Evolutionary conservation across 495 filamentous ascomycete genomes (phyloP).

Genomic region (Aspergillus hancockii): DNA sequence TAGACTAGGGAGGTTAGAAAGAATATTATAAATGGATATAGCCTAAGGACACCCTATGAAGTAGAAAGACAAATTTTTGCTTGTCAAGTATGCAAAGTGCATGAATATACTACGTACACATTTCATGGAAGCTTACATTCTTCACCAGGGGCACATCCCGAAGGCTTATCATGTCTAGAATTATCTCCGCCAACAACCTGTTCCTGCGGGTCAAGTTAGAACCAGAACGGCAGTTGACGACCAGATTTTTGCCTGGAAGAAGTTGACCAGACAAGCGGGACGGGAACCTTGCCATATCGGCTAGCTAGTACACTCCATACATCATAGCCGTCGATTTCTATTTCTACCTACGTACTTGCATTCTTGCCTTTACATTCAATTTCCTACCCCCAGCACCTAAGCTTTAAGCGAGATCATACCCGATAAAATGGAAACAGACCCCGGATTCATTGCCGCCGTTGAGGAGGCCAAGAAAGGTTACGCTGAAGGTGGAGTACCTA

Average conservation of each 20-base stretch:
- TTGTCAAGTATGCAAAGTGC: too few species aligned
- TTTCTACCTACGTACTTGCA: too few species aligned
- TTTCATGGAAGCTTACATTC: too few species aligned
- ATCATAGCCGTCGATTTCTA: background rate
- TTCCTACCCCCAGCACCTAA: background rate
- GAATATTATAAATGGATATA: too few species aligned
- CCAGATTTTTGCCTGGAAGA: slow-evolving; percentile 7
- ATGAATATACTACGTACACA: too few species aligned
- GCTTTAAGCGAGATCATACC: background rate
- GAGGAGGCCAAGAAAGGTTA: slow-evolving; percentile 71
- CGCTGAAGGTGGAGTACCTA: slow-evolving; percentile 79
- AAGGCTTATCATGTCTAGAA: background rate
- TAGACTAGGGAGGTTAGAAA: too few species aligned
- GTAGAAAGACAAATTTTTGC: too few species aligned
- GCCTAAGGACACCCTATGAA: too few species aligned
- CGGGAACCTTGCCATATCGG: background rate
- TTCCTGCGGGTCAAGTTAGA: slow-evolving; percentile 19
- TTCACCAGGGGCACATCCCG: background rate
- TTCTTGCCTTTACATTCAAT: background rate
- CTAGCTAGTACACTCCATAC: background rate
- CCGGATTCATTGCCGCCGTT: slow-evolving; percentile 62
- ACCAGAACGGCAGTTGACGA: slow-evolving; percentile 17
- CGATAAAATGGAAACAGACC: slow-evolving; percentile 45
- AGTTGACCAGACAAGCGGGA: background rate
- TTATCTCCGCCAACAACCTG: slow-evolving; percentile 5